Base-by-base conservation (phyloP, 129 eudicot genomes). In the Saposhnikovia divaricata region DNA sequence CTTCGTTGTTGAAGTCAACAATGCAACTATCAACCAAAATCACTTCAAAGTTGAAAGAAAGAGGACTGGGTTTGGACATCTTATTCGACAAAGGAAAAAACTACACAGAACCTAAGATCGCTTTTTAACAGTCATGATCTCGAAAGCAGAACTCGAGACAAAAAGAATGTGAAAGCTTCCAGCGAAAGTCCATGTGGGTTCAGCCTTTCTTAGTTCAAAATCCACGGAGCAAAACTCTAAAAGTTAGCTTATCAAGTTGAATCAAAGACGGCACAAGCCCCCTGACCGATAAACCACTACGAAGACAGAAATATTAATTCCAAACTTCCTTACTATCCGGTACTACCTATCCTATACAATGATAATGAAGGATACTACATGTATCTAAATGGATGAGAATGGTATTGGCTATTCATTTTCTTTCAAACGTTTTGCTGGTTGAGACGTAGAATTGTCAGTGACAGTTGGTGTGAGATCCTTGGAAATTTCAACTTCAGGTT, bases 381-480 rank as follows among this genome's bases (percentile, higher is more conserved):
- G 47, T 78, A 82, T 82, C 81, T 71, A 83, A 27, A 74, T 72
- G 50, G 82, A 78, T 78, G 37, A 61, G 61, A 77, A 74, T 38
- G 9, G 44, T 23, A 8, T n/a, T 47, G 51, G 12, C 57, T 79
- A 84, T 63, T 89, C 90, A 19, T 85, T 83, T 77, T 84, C 65
- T 80, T 83, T 93, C 69, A 82, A 84, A 38, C 94, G 97, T 82
- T 93, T 93, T 23, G 87, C 70, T 19, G 93, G 90, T 78, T 83
- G 92, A 57, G 87, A 82, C 66, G 88, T 87, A 28, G 83, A 74
- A 27, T 76, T 73, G 50, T 76, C 97, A 23, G 40, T 82, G 43
- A 69, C 80, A 76, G 59, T 81, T 71, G 74, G 77, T 74, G 80
- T 81, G 16, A 74, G 79, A 82, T 76, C 74, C 80, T 46, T 75